phyloP scores from a whole-genome alignment of 1,284 basidiomycete species.

The Rhodotorula mucilaginosa region DNA sequence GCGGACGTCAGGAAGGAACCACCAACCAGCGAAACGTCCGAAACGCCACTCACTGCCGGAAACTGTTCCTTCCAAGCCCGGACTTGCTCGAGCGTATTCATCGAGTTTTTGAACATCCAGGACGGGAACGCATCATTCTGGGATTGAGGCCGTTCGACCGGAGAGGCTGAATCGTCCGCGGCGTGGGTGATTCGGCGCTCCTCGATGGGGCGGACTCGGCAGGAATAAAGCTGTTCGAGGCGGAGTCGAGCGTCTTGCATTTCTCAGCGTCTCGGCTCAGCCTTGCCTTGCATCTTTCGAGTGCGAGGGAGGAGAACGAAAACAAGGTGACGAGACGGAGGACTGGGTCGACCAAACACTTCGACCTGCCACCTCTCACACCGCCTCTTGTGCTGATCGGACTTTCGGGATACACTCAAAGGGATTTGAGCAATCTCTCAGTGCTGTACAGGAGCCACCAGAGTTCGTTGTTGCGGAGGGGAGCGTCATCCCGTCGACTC shows the following conservation, averaged over 20 bases:
- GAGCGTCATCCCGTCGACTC: background rate
- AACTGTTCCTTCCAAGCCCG: background rate
- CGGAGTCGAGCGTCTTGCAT: constrained; percentile 2
- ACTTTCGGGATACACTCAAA: too few species aligned
- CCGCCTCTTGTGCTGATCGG: too few species aligned
- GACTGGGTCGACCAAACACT: too few species aligned
- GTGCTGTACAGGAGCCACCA: too few species aligned
- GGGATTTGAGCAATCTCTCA: too few species aligned
- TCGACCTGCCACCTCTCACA: too few species aligned
- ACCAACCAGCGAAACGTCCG: background rate
- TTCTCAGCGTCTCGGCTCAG: background rate
- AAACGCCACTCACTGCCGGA: background rate
- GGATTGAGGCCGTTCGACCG: background rate
- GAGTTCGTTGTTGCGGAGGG: too few species aligned
- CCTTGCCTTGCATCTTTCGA: too few species aligned
- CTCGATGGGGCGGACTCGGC: background rate
- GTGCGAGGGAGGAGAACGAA: too few species aligned
- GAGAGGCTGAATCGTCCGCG: too few species aligned
- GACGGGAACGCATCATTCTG: background rate
- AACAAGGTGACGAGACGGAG: too few species aligned
- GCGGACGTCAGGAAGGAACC: background rate
- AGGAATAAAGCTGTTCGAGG: background rate
- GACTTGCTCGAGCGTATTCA: background rate
- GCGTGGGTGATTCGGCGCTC: background rate
- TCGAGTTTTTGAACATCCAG: background rate